A percentile compares a stretch with the other conserved stretches of the same genome.
Conservation (phyloP, 176 grass and related monocot species). For the Bothriochloa decipiens region DNA sequence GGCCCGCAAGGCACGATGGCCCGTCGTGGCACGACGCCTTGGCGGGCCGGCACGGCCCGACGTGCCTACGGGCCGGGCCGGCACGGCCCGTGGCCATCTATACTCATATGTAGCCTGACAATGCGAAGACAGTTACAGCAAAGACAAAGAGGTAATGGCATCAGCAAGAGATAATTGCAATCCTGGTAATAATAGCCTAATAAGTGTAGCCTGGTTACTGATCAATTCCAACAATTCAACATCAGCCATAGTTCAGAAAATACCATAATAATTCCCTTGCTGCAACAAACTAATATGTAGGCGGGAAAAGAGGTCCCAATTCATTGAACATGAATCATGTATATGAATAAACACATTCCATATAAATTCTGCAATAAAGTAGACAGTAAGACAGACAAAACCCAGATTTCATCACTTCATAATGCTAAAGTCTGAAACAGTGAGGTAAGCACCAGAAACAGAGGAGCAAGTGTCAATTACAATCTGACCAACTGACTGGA, state of each 20-base stretch:
- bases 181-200: neutral
- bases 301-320: neutral
- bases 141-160: too few relatives aligned
- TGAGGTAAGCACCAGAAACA: constrained; percentile 24
- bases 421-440: constrained; percentile 32
- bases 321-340: neutral
- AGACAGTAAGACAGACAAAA: neutral
- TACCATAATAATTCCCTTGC: neutral
- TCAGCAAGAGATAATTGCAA: neutral
- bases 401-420: constrained; percentile 12
- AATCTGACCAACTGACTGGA: constrained; percentile 41
- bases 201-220: neutral
- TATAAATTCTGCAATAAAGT: neutral
- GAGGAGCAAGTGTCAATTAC: constrained; percentile 31
- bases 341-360: neutral
- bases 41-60: too few relatives aligned
- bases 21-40: too few relatives aligned
- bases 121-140: neutral
- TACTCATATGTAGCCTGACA: neutral
- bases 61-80: too few relatives aligned
- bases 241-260: neutral
- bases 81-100: too few relatives aligned
- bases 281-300: neutral
- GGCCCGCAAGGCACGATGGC: too few relatives aligned
- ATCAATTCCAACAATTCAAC: neutral